Conservation (phyloP, 495 filamentous ascomycete species). For the Trichoderma parareesei region DNA sequence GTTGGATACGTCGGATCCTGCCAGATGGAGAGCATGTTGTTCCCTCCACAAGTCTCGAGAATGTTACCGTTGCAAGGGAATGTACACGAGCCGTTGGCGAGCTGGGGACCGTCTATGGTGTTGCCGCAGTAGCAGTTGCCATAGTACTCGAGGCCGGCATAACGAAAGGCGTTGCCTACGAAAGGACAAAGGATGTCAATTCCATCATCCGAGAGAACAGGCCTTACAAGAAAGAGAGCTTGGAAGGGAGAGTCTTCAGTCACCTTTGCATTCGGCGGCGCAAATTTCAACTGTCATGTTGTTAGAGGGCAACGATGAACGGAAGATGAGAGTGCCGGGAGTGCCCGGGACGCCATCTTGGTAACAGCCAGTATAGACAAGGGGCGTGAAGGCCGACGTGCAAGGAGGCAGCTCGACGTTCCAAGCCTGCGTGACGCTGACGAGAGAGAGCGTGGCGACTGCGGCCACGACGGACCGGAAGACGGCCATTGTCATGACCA, state of each 20-base stretch:
- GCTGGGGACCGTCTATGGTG: constrained; percentile 29
- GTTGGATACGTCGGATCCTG: constrained; percentile 44
- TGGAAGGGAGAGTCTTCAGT: no score
- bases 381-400: constrained; percentile 36
- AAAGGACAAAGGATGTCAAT: background rate
- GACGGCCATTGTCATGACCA: constrained; percentile 17
- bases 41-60: constrained; percentile 39
- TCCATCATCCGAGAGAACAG: background rate
- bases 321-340: constrained; percentile 32
- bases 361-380: constrained; percentile 47
- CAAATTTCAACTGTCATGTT: constrained; percentile 46
- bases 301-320: constrained; percentile 25
- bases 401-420: constrained; percentile 33
- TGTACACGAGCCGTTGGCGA: constrained; percentile 32
- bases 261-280: constrained; percentile 44
- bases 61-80: constrained; percentile 40
- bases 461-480: constrained; percentile 18
- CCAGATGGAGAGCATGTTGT: constrained; percentile 39
- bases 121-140: constrained; percentile 46
- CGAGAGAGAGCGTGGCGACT: constrained; percentile 25
- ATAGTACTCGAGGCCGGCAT: constrained; percentile 48
- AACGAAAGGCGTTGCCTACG: constrained; percentile 40
- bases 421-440: constrained; percentile 26
- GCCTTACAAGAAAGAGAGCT: background rate
- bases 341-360: constrained; percentile 24